Evolutionary conservation across 805 yeast species (phyloP).

Genomic region (Metschnikowia gelsemii): DNA sequence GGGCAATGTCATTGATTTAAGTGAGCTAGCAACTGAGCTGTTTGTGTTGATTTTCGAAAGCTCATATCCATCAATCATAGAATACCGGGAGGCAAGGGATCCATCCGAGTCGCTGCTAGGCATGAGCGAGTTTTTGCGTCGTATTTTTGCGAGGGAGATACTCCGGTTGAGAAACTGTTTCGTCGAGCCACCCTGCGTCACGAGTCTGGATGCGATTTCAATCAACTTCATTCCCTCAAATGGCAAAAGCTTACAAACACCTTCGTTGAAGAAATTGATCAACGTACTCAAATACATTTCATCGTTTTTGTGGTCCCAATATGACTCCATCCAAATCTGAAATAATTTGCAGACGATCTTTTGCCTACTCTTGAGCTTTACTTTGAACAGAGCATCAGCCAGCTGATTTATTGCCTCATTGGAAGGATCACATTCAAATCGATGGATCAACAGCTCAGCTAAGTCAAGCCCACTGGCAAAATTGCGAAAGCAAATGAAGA

Average conservation of each 20-base stretch:
- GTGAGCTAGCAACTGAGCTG: constrained; percentile 42
- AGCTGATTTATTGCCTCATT: constrained; percentile 30
- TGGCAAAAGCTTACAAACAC: constrained; percentile 59
- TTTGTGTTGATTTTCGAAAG: constrained; percentile 50
- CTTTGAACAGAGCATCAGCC: constrained; percentile 32
- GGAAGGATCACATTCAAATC: constrained; percentile 13
- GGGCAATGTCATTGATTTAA: constrained; percentile 41
- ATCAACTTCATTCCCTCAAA: constrained; percentile 61
- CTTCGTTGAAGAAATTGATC: constrained; percentile 78
- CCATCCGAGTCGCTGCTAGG: constrained; percentile 23
- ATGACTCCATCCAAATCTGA: constrained; percentile 85
- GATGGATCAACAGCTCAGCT: constrained; percentile 49
- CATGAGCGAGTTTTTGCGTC: constrained; percentile 37
- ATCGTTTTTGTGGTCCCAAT: constrained; percentile 73
- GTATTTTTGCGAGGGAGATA: constrained; percentile 38
- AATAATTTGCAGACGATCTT: constrained; percentile 66
- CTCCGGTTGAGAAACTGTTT: constrained; percentile 55
- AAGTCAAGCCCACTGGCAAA: constrained; percentile 68
- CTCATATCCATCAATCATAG: constrained; percentile 59
- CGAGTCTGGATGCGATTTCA: constrained; percentile 60
- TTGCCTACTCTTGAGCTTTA: constrained; percentile 55
- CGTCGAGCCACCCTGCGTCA: constrained; percentile 36
- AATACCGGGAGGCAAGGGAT: constrained; percentile 32
- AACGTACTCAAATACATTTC: constrained; percentile 62
- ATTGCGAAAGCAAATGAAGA: constrained; percentile 72